A percentile compares a stretch with the other conserved stretches of the same genome.
Conservation (phyloP, 2,329 filamentous ascomycete genomes). For the Sphaerulina populicola region DNA sequence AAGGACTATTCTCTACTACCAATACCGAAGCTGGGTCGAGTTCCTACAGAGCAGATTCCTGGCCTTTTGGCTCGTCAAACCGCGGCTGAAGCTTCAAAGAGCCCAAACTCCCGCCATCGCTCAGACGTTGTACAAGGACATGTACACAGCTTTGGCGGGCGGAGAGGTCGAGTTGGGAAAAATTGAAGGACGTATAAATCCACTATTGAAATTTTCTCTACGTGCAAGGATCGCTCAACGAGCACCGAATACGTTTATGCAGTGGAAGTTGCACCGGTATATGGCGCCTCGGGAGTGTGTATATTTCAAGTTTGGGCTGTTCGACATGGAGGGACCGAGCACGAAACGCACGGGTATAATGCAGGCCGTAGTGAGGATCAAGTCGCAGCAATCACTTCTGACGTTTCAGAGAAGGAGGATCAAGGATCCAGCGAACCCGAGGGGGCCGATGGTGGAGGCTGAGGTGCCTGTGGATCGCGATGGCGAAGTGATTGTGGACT, state of each 20-base stretch:
- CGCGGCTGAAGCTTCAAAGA: constrained; percentile 24
- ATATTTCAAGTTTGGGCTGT: constrained; percentile 18
- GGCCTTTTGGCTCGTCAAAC: constrained; percentile 15
- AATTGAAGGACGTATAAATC: constrained; percentile 19
- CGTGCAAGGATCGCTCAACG: constrained; percentile 32
- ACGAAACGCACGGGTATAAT: constrained; percentile 19
- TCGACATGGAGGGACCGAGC: constrained; percentile 24
- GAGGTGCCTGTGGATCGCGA: constrained; percentile 30
- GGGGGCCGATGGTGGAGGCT: constrained; percentile 10
- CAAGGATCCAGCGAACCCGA: constrained; percentile 10
- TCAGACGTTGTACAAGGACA: constrained; percentile 36
- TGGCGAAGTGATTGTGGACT: constrained; percentile 30
- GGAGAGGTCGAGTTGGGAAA: constrained; percentile 28
- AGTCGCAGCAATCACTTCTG: constrained; percentile 25
- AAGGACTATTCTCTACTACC: constrained; percentile 6
- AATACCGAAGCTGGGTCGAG: not conserved
- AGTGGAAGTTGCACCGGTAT: constrained; percentile 29
- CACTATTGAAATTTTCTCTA: constrained; percentile 22
- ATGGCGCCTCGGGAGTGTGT: constrained; percentile 24
- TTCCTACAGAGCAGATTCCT: constrained; percentile 4
- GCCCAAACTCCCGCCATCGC: constrained; percentile 34
- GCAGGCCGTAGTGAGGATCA: constrained; percentile 30
- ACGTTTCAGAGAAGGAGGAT: constrained; percentile 19
- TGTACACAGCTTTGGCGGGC: constrained; percentile 43
- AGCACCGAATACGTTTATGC: constrained; percentile 29